These are phyloP conservation scores for Nemania sp. DNA, from an alignment of 2,329 filamentous ascomycete species.

Conservation along the genomic window DNA sequence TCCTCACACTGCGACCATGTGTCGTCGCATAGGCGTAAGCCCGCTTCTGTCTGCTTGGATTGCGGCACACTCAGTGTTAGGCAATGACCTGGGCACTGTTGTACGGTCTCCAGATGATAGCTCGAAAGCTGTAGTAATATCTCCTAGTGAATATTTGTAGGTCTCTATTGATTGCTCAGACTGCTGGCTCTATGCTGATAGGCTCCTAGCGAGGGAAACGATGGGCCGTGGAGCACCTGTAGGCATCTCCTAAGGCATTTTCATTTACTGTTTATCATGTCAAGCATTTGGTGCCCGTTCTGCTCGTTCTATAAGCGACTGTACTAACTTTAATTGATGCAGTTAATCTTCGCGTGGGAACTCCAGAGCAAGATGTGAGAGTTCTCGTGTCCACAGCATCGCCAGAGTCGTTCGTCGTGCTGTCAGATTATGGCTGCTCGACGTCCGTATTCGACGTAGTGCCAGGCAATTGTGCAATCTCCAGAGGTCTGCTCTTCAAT, in stretches of 20 bases:
- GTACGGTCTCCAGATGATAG: background rate
- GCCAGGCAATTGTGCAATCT: constrained; percentile 43
- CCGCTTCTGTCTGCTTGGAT: constrained; percentile 19
- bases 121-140: constrained; percentile 35
- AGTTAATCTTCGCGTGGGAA: constrained; percentile 45
- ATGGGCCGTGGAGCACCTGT: constrained; percentile 48
- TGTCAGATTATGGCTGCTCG: constrained; percentile 41
- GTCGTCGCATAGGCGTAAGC: constrained; percentile 15
- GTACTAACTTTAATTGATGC: background rate
- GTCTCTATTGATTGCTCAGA: constrained; percentile 9
- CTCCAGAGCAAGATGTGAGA: constrained; percentile 43
- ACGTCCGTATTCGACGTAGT: constrained; percentile 38
- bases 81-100: constrained; percentile 10
- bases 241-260: background rate
- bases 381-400: constrained; percentile 48
- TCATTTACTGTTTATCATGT: background rate
- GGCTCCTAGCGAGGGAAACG: constrained; percentile 44
- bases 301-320: background rate
- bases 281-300: background rate
- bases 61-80: constrained; percentile 14
- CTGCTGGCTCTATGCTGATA: constrained; percentile 22
- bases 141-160: constrained; percentile 46
- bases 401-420: constrained; percentile 42
- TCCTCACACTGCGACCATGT: constrained; percentile 26
- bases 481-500: constrained; percentile 44